Evolutionary conservation across 2,329 filamentous ascomycete species (phyloP).

Genomic region (Diplocarpon mali): DNA sequence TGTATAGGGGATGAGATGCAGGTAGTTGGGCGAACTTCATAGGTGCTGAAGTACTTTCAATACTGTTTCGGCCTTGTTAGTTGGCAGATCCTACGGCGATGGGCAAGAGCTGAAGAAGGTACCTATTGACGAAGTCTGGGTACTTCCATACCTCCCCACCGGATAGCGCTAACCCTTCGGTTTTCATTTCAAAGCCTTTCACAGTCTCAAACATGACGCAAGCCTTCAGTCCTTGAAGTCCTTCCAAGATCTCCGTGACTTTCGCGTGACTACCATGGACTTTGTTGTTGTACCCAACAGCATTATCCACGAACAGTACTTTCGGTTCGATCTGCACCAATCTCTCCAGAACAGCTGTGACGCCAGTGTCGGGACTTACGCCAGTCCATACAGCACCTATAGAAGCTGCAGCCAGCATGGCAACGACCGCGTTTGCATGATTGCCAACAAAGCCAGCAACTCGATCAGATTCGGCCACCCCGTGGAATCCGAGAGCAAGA

Average conservation of each 20-base stretch:
- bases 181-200: slow-evolving; percentile 23
- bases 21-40: slow-evolving; percentile 65
- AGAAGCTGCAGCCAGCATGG: slow-evolving; percentile 73
- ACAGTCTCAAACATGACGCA: slow-evolving; percentile 68
- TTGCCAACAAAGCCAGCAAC: slow-evolving; percentile 78
- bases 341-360: slow-evolving; percentile 81
- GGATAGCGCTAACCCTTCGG: slow-evolving; percentile 12
- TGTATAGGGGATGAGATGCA: slow-evolving; percentile 83
- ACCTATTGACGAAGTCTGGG: slow-evolving; percentile 32
- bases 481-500: slow-evolving; percentile 54
- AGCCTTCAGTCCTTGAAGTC: slow-evolving; percentile 49
- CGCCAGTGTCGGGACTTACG: slow-evolving; percentile 84
- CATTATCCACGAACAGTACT: slow-evolving; percentile 79
- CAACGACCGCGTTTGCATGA: slow-evolving; percentile 74
- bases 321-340: slow-evolving; percentile 77
- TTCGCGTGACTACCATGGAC: slow-evolving; percentile 72
- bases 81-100: slow-evolving; percentile 12
- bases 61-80: slow-evolving; percentile 22
- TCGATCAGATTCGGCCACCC: slow-evolving; percentile 45
- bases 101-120: neutral
- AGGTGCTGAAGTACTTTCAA: slow-evolving; percentile 25
- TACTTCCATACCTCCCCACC: slow-evolving; percentile 32
- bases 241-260: slow-evolving; percentile 61
- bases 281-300: slow-evolving; percentile 83
- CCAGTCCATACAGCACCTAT: slow-evolving; percentile 88